Percentiles rank a stretch among this genome's conserved stretches.
Conservation (phyloP, 768 basidiomycete genomes). For the Epithele typhae region DNA sequence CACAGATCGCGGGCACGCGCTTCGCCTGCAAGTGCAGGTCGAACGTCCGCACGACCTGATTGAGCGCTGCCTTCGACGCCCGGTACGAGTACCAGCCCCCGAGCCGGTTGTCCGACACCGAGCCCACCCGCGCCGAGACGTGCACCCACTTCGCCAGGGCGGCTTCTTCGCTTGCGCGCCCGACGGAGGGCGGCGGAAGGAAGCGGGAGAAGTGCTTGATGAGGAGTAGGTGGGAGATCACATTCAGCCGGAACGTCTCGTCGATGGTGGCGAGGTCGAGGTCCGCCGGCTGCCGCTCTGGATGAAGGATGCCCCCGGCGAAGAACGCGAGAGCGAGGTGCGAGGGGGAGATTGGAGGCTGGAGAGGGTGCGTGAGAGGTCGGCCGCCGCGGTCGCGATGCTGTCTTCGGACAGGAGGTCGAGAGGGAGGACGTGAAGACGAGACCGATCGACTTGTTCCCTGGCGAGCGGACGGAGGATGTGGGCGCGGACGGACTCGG, state of each 20-base stretch:
- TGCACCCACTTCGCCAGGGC: constrained; percentile 55
- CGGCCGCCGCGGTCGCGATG: constrained; percentile 43
- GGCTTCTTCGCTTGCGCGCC: not conserved
- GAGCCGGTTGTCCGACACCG: constrained; percentile 50
- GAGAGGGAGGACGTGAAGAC: constrained; percentile 44
- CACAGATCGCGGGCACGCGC: constrained; percentile 43
- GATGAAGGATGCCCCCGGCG: constrained; percentile 49
- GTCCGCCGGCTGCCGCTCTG: constrained; percentile 51
- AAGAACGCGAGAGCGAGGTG: constrained; percentile 53
- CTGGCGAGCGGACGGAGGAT: constrained; percentile 38
- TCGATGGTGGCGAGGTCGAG: constrained; percentile 37
- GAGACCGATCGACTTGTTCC: constrained; percentile 35
- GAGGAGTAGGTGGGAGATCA: constrained; percentile 53
- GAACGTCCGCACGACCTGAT: constrained; percentile 59
- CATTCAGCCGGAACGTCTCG: constrained; percentile 52
- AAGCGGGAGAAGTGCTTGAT: constrained; percentile 62
- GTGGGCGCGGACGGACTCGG: constrained; percentile 32
- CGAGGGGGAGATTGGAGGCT: constrained; percentile 20
- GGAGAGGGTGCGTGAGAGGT: constrained; percentile 33
- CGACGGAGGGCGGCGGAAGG: constrained; percentile 34
- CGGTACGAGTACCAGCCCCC: constrained; percentile 66
- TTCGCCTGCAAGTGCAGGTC: constrained; percentile 49
- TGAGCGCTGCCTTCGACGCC: constrained; percentile 57
- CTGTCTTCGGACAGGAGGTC: constrained; percentile 49
- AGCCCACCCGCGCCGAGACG: constrained; percentile 55